Conservation (phyloP, 352 stramenopile species). For the Blastocystis sp. region DNA sequence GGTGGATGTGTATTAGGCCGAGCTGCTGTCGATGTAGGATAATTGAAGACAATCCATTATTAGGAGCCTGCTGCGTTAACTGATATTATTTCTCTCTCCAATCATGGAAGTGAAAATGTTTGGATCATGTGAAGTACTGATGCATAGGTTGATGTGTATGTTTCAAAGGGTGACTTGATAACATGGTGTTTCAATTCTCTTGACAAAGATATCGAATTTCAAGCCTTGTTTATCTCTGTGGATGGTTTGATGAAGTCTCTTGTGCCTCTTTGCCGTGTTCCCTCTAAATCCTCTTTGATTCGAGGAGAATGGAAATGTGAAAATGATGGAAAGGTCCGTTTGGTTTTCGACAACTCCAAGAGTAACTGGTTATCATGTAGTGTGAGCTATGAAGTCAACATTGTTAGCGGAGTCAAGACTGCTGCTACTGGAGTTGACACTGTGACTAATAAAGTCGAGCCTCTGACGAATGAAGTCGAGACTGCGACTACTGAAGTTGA, state of each 20-base stretch:
- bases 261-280: neutral
- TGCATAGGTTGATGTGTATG: neutral
- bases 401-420: neutral
- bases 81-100: conserved; percentile 11
- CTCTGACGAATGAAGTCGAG: too few relatives aligned
- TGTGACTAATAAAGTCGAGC: neutral
- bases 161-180: neutral
- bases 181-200: conserved; percentile 53
- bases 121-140: neutral
- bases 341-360: conserved; percentile 50
- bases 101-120: conserved; percentile 34
- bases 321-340: neutral
- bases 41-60: neutral
- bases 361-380: conserved; percentile 38
- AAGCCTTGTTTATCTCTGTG: neutral
- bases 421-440: neutral
- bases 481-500: too few relatives aligned
- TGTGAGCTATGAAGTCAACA: conserved; percentile 46
- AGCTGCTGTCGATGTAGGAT: neutral
- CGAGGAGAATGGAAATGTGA: neutral
- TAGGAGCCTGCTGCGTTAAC: conserved; percentile 15
- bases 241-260: conserved; percentile 1
- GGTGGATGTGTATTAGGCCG: conserved; percentile 33
- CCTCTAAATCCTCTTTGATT: neutral
- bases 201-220: conserved; percentile 35